Conservation (phyloP, 352 stramenopile species). For the Thalassiosira mediterranea region DNA sequence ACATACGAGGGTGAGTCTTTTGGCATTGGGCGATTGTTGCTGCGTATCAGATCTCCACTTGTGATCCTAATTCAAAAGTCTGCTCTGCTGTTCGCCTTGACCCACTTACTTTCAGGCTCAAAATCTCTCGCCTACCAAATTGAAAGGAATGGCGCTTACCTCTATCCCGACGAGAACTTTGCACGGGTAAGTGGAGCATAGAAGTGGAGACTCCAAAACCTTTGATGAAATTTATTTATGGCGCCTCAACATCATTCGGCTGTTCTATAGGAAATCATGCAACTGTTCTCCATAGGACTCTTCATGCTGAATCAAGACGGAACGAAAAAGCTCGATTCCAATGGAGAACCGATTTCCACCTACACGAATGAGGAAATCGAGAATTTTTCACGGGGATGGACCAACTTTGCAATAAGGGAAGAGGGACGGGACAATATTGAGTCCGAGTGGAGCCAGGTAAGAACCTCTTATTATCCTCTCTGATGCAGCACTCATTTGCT, state of each 20-base stretch:
- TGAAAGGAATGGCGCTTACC: neutral
- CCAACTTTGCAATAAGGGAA: conserved; percentile 27
- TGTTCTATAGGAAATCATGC: conserved; percentile 47
- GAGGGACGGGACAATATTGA: neutral
- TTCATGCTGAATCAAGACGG: conserved; percentile 65
- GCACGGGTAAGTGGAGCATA: conserved; percentile 51
- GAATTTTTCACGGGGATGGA: conserved; percentile 23
- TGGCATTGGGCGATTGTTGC: too few species aligned
- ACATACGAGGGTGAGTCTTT: too few species aligned
- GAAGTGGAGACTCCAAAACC: conserved; percentile 19
- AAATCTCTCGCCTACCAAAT: conserved; percentile 23
- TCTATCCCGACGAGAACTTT: conserved; percentile 50
- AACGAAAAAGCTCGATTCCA: conserved; percentile 34
- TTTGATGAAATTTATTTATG: neutral
- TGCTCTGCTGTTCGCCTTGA: too few species aligned
- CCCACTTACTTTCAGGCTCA: too few species aligned
- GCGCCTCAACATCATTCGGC: neutral
- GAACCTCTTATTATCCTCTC: too few species aligned
- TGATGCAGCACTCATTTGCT: too few species aligned
- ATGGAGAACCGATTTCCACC: conserved; percentile 35
- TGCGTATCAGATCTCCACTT: too few species aligned
- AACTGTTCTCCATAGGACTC: conserved; percentile 77
- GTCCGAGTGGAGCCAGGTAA: conserved; percentile 39
- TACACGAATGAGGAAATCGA: conserved; percentile 25
- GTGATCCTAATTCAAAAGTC: too few species aligned